Evolutionary conservation across 2,329 filamentous ascomycete genomes (phyloP).

Genomic region (Ceratocystis destructans): DNA sequence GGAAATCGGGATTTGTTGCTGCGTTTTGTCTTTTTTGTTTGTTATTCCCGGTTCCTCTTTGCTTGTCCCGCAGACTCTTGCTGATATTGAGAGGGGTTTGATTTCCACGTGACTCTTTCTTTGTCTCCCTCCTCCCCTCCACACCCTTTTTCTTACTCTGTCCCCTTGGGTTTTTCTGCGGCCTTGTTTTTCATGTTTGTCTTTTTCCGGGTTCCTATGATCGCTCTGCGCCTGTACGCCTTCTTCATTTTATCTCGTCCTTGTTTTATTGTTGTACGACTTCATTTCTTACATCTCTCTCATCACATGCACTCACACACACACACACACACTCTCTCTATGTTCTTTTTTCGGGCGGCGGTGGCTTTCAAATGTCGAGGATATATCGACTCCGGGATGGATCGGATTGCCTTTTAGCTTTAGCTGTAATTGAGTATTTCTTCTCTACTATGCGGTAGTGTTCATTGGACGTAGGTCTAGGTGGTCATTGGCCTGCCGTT

Average conservation of each 20-base stretch:
- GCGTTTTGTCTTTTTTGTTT: conserved; percentile 5
- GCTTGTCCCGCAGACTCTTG: background rate
- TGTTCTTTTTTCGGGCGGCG: conserved; percentile 5
- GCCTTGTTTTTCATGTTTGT: conserved; percentile 8
- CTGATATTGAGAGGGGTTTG: background rate
- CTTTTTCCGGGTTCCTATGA: conserved; percentile 13
- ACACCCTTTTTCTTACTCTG: background rate
- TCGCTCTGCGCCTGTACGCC: conserved; percentile 16
- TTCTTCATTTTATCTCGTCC: conserved; percentile 14
- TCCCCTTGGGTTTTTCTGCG: conserved; percentile 2
- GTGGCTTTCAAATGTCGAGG: conserved; percentile 17
- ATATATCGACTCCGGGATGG: conserved; percentile 8
- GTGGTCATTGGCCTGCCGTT: too few relatives aligned
- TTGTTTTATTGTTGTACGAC: conserved; percentile 16
- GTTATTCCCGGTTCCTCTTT: conserved; percentile 2
- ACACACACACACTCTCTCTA: background rate
- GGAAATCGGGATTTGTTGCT: conserved; percentile 8
- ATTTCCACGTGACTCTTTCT: background rate
- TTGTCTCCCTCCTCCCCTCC: background rate
- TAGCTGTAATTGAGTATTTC: background rate
- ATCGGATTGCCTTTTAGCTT: conserved; percentile 10
- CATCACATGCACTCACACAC: background rate
- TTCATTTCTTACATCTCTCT: conserved; percentile 10
- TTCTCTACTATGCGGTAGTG: background rate
- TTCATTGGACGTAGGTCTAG: too few relatives aligned